Evolutionary conservation across 257 asterid species (phyloP).

Genomic region (Gentiana dahurica): DNA sequence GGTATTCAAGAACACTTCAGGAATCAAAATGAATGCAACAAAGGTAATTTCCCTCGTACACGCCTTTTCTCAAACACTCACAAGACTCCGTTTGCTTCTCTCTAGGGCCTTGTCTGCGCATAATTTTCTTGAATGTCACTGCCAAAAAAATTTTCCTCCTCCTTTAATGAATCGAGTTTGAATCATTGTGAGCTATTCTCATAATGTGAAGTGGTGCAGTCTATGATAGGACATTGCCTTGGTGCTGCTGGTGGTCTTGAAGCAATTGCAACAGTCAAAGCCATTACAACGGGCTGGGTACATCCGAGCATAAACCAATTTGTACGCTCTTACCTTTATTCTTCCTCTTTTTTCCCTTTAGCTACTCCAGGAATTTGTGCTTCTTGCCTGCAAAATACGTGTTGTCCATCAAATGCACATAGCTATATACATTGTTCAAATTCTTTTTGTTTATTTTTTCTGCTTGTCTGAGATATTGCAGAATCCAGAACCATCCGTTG

Average conservation of each 20-base stretch:
- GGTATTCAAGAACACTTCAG: constrained; percentile 76
- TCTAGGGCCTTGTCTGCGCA: too few species aligned
- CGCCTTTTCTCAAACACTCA: neutral
- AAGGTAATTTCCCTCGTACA: constrained; percentile 35
- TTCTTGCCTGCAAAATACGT: neutral
- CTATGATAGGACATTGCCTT: constrained; percentile 95
- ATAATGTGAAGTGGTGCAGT: constrained; percentile 32
- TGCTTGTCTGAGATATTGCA: constrained; percentile 16
- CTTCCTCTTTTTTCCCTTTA: neutral
- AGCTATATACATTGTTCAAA: neutral
- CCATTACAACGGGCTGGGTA: constrained; percentile 87
- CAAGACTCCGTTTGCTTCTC: too few species aligned
- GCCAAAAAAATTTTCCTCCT: too few species aligned
- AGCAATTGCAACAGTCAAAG: constrained; percentile 86
- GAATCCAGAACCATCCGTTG: constrained; percentile 85
- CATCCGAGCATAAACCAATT: constrained; percentile 88
- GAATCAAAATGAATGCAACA: constrained; percentile 79
- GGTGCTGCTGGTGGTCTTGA: constrained; percentile 98
- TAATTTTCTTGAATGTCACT: too few species aligned
- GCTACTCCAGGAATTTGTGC: neutral
- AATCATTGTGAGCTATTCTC: constrained; percentile 4
- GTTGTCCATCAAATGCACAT: too few species aligned
- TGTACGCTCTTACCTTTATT: constrained; percentile 27
- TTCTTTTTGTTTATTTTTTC: constrained; percentile 1
- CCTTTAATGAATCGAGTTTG: too few species aligned